Base-by-base conservation (phyloP, 2,329 filamentous ascomycete species). In the Scedosporium aurantiacum region DNA sequence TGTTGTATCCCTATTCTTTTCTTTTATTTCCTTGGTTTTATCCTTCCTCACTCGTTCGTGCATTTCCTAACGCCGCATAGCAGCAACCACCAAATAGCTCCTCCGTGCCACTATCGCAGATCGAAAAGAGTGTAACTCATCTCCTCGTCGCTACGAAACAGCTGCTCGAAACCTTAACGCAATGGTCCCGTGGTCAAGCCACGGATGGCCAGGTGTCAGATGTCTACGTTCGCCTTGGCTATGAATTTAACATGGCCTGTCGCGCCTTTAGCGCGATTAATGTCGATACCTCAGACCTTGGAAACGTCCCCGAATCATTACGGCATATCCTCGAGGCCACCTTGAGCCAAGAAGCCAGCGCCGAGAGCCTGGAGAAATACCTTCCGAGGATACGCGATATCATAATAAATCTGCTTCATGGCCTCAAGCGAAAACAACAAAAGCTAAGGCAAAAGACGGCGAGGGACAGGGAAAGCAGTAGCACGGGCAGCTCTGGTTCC, bases 201-300 rank as follows among this genome's bases (percentile, higher is more conserved):
- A 92, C 91, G 65, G 94, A 99, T 75, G 89, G 88, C 64, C 90
- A 97, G 72, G 94, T 99, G 63, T 97, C 94, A 12, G 94, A 99
- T 73, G 94, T 99, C 68, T 99, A 99, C 72, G 94, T 99, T 63
- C 88, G 94, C 64, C 79, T 99, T 64, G 94, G 94, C 56, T 99
- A 99, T 75, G 94, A 99, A 75, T 99, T 99, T 81, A 99, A 99
- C 75, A 94, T 99, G 78, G 94, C 94, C 28, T 97, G 93, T 74
- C 88, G 94, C 61, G 93, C 94, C 64, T 99, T 99, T 75, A 91
- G 90, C 69, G 91, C 92, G 63, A 99, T 99, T 70, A 94, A 95
- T 64, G 94, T 99, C 65, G 94, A 99, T 69, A 97, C 92, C 1
- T 84, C 86, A 27, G 94, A 99, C 73, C 81, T 99, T 12, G 94